Evolutionary conservation across 495 filamentous ascomycete genomes (phyloP), one percentile per base, ranked within the genome.

Genomic region (Monascus purpureus): DNA sequence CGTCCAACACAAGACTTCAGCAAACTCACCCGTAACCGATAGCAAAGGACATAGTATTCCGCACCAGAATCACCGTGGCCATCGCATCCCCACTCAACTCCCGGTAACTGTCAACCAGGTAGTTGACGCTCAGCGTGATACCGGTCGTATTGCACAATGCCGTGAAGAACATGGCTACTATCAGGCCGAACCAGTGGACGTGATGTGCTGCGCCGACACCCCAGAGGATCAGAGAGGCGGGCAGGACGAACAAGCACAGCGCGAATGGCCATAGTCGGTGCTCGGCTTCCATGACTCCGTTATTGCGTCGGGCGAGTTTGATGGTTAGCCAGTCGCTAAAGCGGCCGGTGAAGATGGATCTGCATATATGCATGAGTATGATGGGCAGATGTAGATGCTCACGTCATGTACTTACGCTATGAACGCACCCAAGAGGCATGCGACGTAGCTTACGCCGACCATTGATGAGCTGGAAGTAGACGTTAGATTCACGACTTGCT

Each of bases 1-100:
- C 5, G 4, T 22, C 20, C 20, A 22, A 4, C 20, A 22, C 20
- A 22, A 22, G 9, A 22, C 20, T 5, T 22, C 20, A 9, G 20
- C 20, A 11, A 30, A 46, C 59, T 42, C 29, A 65, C 53, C 68
- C 70, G 42, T 73, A 73, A 3, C 62, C 54, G 25, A 74, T 62
- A 0, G 67, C 70, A 50, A 74, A 74, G 4, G 60, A 65, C 75
- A 79, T 79, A 13, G 70, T 77, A 42, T 79, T 80, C 4, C 75
- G 67, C 15, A 79, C 62, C 3, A 80, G 38, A 33, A 81, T 81
- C 7, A 77, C 66, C 23, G 66, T 72, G 6, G 70, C 65, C 40
- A 80, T 66, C 0, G 72, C 72, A 32, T 78, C 71, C 4, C 73
- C 70, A 19, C 68, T 68, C 16, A 80, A 41, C 29, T 77, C 73